Base-by-base conservation (phyloP, 345 rosid genomes). In the Conringia planisiliqua region DNA sequence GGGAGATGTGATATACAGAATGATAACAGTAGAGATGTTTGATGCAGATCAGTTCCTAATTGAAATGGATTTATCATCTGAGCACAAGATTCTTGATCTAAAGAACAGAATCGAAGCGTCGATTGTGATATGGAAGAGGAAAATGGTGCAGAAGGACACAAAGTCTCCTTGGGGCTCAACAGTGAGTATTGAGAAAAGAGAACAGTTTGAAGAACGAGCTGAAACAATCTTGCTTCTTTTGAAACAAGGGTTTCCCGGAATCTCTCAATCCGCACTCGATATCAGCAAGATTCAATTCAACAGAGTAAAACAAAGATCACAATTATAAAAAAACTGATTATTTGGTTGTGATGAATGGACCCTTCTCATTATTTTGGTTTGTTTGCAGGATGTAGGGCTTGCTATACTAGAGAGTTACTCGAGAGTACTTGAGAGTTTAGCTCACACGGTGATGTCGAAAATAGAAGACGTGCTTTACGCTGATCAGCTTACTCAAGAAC, bases 41-140 rank as follows among this genome's bases (percentile, higher is more conserved):
- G 91, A 92, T 72, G 93, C 97, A 2, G 96, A 87, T 48, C 91
- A 89, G 22, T 89, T 92, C 51, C 83, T 92, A 1, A 81, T 83
- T 14, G 76, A 85, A 6, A 83, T 90, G 87, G 96, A 90, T 66
- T 50, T 90, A 50, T 82, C 98, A 29, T 83, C 96, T 11, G 95
- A 92, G 56, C 96, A 88, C 79, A 90, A 90, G 77, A 86, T 92
- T 56, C 84, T 90, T 24, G 96, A 92, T 77, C 78, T 92, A 5
- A 90, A 92, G 87, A 88, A 90, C 82, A 85, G 84, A 79, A 92
- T 92, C 22, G 96, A 92, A 85, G 96, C 98, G 7, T 92, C 98
- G 0, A 83, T 92, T 48, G 86, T 92, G 55, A 92, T 92, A 71
- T 92, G 98, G 98, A 86, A 73, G 74, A 82, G 96, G 76, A 92